A percentile compares a stretch with the other conserved stretches of the same genome.
Evolutionary conservation across 2,329 filamentous ascomycete species (phyloP).

Genomic region (Penicillium brasilianum): DNA sequence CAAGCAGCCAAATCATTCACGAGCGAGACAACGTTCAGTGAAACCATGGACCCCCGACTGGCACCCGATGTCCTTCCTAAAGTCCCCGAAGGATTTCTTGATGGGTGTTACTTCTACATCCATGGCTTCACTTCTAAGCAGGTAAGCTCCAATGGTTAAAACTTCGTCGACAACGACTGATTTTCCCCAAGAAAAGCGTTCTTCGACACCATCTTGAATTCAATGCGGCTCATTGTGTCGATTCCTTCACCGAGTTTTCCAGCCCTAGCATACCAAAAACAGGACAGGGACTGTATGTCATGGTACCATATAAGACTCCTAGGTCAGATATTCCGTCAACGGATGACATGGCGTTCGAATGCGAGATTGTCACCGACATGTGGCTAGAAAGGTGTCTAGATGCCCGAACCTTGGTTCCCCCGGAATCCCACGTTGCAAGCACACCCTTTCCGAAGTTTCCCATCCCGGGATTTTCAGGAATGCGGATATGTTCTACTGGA

Average conservation of each 20-base stretch:
- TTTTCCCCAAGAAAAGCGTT: constrained; percentile 37
- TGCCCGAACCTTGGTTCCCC: constrained; percentile 72
- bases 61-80: constrained; percentile 28
- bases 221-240: constrained; percentile 48
- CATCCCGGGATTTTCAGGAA: constrained; percentile 67
- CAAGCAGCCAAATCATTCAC: constrained; percentile 46
- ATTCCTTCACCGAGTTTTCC: constrained; percentile 41
- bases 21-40: constrained; percentile 43
- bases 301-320: constrained; percentile 47
- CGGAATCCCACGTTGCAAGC: constrained; percentile 72
- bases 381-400: constrained; percentile 91
- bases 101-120: constrained; percentile 62
- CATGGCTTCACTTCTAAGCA: constrained; percentile 63
- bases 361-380: constrained; percentile 77
- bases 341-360: constrained; percentile 48
- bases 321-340: constrained; percentile 42
- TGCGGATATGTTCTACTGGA: constrained; percentile 79
- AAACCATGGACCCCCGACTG: constrained; percentile 31
- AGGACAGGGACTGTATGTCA: constrained; percentile 43
- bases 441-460: constrained; percentile 75
- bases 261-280: constrained; percentile 41
- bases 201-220: constrained; percentile 48
- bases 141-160: constrained; percentile 41
- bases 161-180: constrained; percentile 19
- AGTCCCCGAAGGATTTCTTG: constrained; percentile 57